phyloP scores from a whole-genome alignment of 2,329 filamentous ascomycete genomes.

The Sporothrix curviconia region DNA sequence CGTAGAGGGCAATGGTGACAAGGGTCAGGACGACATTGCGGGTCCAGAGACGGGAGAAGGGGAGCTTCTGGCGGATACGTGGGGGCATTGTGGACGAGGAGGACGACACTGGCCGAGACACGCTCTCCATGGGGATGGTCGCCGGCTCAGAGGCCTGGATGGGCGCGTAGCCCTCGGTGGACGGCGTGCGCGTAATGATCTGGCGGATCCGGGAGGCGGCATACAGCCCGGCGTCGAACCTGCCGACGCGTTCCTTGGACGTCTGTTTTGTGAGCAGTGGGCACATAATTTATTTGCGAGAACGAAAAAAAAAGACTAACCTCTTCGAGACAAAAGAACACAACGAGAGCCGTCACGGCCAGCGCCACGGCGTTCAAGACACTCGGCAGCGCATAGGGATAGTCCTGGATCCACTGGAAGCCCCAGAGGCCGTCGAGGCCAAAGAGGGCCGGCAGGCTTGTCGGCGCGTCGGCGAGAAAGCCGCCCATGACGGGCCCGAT shows the following conservation, averaged over 20 bases:
- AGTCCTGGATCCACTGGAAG: slow-evolving; percentile 57
- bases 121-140: not conserved
- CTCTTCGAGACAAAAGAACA: slow-evolving; percentile 63
- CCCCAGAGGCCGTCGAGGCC: slow-evolving; percentile 52
- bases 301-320: slow-evolving; percentile 28
- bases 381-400: slow-evolving; percentile 65
- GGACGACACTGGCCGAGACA: not conserved
- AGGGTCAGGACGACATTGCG: slow-evolving; percentile 47
- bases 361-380: slow-evolving; percentile 49
- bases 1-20: slow-evolving; percentile 59
- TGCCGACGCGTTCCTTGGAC: slow-evolving; percentile 37
- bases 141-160: not conserved
- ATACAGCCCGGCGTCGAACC: slow-evolving; percentile 39
- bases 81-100: not conserved
- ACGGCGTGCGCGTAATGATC: not conserved
- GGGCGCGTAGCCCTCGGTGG: not conserved
- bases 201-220: slow-evolving; percentile 19
- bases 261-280: slow-evolving; percentile 30
- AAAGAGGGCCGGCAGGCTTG: slow-evolving; percentile 56
- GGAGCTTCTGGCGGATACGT: slow-evolving; percentile 21
- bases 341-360: slow-evolving; percentile 43
- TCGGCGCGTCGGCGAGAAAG: slow-evolving; percentile 59
- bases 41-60: slow-evolving; percentile 40
- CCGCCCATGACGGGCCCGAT: slow-evolving; percentile 52
- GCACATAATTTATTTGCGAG: not conserved